Evolutionary conservation across 352 stramenopile genomes (phyloP).

Genomic region (Phytopythium montanum): DNA sequence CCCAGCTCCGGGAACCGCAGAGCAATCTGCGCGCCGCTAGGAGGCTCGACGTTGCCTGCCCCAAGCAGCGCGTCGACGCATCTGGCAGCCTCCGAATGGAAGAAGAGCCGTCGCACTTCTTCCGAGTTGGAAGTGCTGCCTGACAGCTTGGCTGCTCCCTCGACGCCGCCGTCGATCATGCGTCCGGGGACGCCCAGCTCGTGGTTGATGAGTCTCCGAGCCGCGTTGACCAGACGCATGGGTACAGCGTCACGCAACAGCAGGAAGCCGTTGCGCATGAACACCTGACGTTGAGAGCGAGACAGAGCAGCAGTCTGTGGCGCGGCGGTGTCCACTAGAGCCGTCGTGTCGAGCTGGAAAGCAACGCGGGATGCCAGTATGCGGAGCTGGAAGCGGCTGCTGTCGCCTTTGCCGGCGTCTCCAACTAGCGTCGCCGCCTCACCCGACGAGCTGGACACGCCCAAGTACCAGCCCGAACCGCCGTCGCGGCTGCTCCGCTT

Average conservation of each 20-base stretch:
- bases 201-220: constrained; percentile 68
- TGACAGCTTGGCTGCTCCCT: constrained; percentile 61
- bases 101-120: constrained; percentile 57
- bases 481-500: constrained; percentile 57
- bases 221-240: constrained; percentile 47
- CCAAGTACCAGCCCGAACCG: constrained; percentile 56
- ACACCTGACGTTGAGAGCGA: constrained; percentile 55
- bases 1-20: constrained; percentile 73
- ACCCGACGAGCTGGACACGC: constrained; percentile 12
- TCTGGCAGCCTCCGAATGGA: constrained; percentile 36
- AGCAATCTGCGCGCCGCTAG: constrained; percentile 62
- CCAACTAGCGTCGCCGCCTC: constrained; percentile 37
- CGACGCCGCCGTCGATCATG: constrained; percentile 73
- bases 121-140: constrained; percentile 71
- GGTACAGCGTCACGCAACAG: constrained; percentile 60
- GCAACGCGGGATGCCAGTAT: constrained; percentile 44
- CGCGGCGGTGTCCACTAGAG: constrained; percentile 18
- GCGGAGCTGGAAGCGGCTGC: constrained; percentile 43
- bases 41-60: constrained; percentile 32
- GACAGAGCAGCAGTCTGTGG: constrained; percentile 30
- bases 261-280: constrained; percentile 74
- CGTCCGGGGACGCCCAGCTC: constrained; percentile 61
- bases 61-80: constrained; percentile 70
- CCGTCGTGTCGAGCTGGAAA: constrained; percentile 21
- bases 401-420: constrained; percentile 33